Percentiles rank a stretch among this genome's conserved stretches.
Conservation (phyloP, 176 grass and related monocot genomes). For the Triticum turgidum region DNA sequence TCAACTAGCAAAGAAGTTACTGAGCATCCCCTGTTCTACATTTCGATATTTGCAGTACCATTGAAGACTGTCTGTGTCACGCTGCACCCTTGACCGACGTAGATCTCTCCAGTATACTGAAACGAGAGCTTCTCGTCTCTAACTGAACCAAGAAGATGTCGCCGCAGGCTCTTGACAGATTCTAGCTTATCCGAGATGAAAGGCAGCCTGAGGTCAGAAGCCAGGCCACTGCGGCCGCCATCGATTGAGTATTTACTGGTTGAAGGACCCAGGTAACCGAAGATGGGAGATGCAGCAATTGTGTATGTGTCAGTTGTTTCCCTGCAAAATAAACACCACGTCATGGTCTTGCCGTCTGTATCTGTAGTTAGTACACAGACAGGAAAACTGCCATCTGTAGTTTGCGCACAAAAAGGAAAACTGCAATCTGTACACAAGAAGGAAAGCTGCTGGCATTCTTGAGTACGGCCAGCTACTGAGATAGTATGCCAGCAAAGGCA, state of each 20-base stretch:
- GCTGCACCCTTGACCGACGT: slow-evolving; percentile 66
- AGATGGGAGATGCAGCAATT: slow-evolving; percentile 81
- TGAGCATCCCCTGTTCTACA: not conserved
- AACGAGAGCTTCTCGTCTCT: slow-evolving; percentile 54
- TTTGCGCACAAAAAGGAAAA: too few relatives aligned
- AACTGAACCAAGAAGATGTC: slow-evolving; percentile 41
- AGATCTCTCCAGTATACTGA: slow-evolving; percentile 57
- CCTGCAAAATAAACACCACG: slow-evolving; percentile 36
- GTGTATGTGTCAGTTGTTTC: slow-evolving; percentile 87
- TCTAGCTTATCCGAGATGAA: slow-evolving; percentile 63
- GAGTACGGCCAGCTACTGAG: not conserved
- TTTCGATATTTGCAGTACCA: slow-evolving; percentile 40
- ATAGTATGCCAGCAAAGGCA: not conserved
- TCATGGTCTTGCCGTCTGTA: not conserved
- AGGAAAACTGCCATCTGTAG: not conserved
- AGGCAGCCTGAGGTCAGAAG: slow-evolving; percentile 62
- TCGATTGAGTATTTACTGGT: slow-evolving; percentile 59
- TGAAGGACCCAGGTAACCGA: slow-evolving; percentile 71
- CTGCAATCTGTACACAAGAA: not conserved
- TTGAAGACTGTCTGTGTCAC: slow-evolving; percentile 96
- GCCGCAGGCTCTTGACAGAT: slow-evolving; percentile 41
- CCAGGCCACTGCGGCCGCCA: slow-evolving; percentile 44
- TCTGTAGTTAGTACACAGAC: not conserved
- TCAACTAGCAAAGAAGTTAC: not conserved
- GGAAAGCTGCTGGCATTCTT: not conserved